Conservation (phyloP, 192 early-diverging fungal genomes). For the Coemansia sp. region DNA sequence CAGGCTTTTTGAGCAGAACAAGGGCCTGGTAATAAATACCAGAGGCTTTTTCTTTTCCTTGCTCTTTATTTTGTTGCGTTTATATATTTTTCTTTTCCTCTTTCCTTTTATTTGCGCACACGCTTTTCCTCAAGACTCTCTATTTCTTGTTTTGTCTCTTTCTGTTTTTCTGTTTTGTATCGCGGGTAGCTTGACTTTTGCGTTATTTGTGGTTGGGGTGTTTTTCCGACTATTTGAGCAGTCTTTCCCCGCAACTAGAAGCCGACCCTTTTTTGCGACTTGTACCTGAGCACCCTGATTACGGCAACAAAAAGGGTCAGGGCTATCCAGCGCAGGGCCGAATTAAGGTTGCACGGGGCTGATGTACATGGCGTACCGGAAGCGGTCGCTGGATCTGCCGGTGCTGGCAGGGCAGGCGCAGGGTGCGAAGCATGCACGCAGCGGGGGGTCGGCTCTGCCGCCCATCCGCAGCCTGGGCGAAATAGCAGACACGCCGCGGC, state of each 20-base stretch:
- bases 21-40: neutral
- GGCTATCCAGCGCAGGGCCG: too few relatives aligned
- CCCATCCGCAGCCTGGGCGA: constrained; percentile 43
- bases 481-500: constrained; percentile 1
- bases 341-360: neutral
- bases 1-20: constrained; percentile 1
- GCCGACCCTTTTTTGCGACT: neutral
- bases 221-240: neutral
- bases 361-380: constrained; percentile 54
- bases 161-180: neutral
- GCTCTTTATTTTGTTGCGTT: neutral
- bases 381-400: constrained; percentile 51
- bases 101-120: constrained; percentile 10
- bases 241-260: neutral
- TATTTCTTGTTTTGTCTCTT: neutral
- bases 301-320: too few relatives aligned
- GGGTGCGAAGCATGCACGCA: constrained; percentile 38
- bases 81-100: constrained; percentile 4
- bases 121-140: neutral
- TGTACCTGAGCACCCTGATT: too few relatives aligned
- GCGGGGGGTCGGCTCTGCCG: constrained; percentile 22
- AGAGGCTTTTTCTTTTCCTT: neutral
- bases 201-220: too few relatives aligned
- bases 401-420: constrained; percentile 14
- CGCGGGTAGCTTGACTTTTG: neutral